phyloP scores from a whole-genome alignment of 2,329 filamentous ascomycete genomes.

The Beauveria australis region DNA sequence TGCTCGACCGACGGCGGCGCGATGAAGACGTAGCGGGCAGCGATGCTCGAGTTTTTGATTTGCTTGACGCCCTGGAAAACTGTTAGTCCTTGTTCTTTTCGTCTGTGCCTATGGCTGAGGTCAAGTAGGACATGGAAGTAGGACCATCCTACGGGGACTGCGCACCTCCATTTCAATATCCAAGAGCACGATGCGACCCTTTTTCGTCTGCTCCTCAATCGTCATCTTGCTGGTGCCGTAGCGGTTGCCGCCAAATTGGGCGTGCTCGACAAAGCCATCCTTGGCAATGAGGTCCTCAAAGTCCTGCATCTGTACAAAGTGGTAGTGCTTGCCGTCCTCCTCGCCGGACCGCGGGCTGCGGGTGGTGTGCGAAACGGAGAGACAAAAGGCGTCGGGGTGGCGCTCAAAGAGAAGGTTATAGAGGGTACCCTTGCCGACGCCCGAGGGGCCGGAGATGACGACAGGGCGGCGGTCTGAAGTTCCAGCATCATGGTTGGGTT shows the following conservation, averaged over 20 bases:
- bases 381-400: constrained; percentile 42
- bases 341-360: constrained; percentile 69
- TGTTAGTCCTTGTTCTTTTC: not conserved
- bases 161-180: constrained; percentile 94
- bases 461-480: constrained; percentile 50
- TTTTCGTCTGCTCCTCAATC: constrained; percentile 64
- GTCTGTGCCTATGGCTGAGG: not conserved
- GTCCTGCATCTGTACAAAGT: constrained; percentile 59
- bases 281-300: constrained; percentile 62
- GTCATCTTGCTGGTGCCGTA: constrained; percentile 81
- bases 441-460: constrained; percentile 72
- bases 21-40: constrained; percentile 77
- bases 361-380: constrained; percentile 69
- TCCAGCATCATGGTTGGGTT: not conserved
- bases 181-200: constrained; percentile 69
- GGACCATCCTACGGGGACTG: not conserved
- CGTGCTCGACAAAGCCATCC: constrained; percentile 76
- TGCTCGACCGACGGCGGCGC: constrained; percentile 68
- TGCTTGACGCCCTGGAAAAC: constrained; percentile 67
- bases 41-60: constrained; percentile 66
- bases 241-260: constrained; percentile 74
- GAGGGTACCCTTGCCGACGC: constrained; percentile 75
- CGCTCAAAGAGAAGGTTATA: constrained; percentile 60
- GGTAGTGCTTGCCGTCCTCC: constrained; percentile 69
- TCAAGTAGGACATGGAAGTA: too few species aligned